A percentile compares a stretch with the other conserved stretches of the same genome.
Evolutionary conservation across 2,329 filamentous ascomycete genomes (phyloP).

Genomic region (Calonectria honghensis): DNA sequence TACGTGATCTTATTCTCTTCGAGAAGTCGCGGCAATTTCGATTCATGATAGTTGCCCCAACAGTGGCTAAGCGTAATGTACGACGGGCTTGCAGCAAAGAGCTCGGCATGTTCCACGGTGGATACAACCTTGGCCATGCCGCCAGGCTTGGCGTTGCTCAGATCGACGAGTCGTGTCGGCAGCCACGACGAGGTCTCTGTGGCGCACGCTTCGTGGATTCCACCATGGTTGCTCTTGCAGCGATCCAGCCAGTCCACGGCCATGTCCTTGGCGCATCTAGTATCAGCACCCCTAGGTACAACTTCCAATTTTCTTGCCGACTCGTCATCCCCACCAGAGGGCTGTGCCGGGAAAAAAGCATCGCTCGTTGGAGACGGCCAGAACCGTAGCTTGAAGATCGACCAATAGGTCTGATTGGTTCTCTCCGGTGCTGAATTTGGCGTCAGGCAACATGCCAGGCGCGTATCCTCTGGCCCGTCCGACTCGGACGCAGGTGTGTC

Average conservation of each 20-base stretch:
- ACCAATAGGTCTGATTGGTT: slow-evolving; percentile 9
- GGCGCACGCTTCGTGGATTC: not conserved
- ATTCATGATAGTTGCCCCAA: not conserved
- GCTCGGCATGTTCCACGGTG: not conserved
- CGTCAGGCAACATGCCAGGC: not conserved
- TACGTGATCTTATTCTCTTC: not conserved
- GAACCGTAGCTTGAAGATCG: not conserved
- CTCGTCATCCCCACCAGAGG: not conserved
- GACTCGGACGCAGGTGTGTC: not conserved
- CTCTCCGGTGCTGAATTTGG: not conserved
- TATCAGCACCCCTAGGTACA: not conserved
- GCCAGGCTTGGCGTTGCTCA: not conserved
- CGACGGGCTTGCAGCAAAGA: not conserved
- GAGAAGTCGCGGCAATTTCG: not conserved
- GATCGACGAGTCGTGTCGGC: slow-evolving; percentile 13
- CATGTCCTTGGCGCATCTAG: not conserved
- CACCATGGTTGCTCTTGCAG: not conserved
- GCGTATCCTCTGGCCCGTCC: not conserved
- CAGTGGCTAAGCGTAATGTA: slow-evolving; percentile 26
- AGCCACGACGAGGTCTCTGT: not conserved
- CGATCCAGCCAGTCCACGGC: slow-evolving; percentile 1
- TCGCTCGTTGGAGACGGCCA: slow-evolving; percentile 7
- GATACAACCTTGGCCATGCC: not conserved
- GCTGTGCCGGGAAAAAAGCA: not conserved
- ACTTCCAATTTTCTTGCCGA: not conserved